Base-by-base conservation (phyloP, 2,329 filamentous ascomycete genomes). In the Verticillium longisporum region DNA sequence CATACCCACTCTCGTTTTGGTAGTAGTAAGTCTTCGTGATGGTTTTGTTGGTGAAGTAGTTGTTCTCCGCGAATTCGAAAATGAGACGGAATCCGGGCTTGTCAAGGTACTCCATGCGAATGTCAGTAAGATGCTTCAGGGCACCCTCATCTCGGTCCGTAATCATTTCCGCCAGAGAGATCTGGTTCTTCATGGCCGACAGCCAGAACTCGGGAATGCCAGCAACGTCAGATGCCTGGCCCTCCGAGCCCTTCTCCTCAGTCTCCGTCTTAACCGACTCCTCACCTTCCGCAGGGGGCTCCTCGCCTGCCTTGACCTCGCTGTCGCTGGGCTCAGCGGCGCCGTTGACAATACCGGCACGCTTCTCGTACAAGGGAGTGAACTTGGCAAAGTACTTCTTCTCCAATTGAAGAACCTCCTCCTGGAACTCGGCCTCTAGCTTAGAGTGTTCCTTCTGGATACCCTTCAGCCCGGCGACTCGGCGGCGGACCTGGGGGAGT, bases 381-480 rank as follows among this genome's bases (percentile, higher is more conserved):
- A 97, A 99, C 80, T 98, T 98, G 79, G 91, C 91, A 71, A 98
- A 98, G 80, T 97, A 99, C 81, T 97, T 97, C 87, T 99, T 99
- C 85, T 99, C 95, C 33, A 99, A 86, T 77, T 97, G 89, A 62
- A 99, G 85, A 64, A 99, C 93, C 80, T 98, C 96, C 78, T 98
- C 93, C 77, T 99, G 96, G 78, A 99, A 98, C 78, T 97, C 89
- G 60, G 92, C 91, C 83, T 99, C 96, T 70, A 99, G 88, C 81
- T 98, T 97, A 64, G 94, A 91, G 81, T 99, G 95, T 71, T 98
- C 93, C 80, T 97, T 97, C 80, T 99, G 95, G 69, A 99, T 92
- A 68, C 94, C 96, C 82, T 98, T 97, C 65, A 99, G 84, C 68
- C 95, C 96, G 64, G 93, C 88, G 67, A 99, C 94, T 73, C 95